Conservation (phyloP, 768 basidiomycete genomes). For the Suillus plorans region DNA sequence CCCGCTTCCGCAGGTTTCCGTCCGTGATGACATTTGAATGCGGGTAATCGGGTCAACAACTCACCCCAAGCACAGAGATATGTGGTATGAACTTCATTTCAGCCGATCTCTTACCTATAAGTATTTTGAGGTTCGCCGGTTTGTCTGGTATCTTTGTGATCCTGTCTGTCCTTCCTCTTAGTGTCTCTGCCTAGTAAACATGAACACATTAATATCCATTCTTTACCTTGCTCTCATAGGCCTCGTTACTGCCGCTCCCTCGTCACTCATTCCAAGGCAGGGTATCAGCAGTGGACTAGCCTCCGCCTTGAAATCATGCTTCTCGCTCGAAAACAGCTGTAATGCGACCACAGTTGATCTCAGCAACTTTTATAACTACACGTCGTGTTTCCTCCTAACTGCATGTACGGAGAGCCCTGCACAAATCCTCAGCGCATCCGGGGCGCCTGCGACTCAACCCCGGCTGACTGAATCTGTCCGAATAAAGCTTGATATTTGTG, state of each 20-base stretch:
- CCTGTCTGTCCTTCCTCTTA: not conserved
- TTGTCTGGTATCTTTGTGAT: not conserved
- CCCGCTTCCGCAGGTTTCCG: too few species aligned
- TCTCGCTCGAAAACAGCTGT: constrained; percentile 20
- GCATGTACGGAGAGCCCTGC: constrained; percentile 13
- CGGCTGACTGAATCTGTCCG: constrained; percentile 17
- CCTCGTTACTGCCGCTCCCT: constrained; percentile 3
- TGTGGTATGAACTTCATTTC: not conserved
- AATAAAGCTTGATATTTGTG: not conserved
- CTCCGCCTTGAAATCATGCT: constrained; percentile 6
- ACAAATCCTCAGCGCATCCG: constrained; percentile 4
- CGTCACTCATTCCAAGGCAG: constrained; percentile 13
- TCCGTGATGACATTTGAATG: not conserved
- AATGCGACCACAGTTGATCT: constrained; percentile 18
- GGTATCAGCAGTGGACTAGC: constrained; percentile 5
- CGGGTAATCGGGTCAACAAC: not conserved
- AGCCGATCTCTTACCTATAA: not conserved
- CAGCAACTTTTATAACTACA: constrained; percentile 19
- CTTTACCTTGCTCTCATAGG: constrained; percentile 7
- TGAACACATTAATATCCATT: not conserved
- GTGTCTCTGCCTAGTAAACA: not conserved
- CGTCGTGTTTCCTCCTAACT: constrained; percentile 21
- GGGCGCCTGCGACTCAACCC: constrained; percentile 18
- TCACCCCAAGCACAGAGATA: not conserved
- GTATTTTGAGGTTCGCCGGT: not conserved